Evolutionary conservation across 345 rosid species (phyloP).

Genomic region (Eucalyptus erythrocorys): DNA sequence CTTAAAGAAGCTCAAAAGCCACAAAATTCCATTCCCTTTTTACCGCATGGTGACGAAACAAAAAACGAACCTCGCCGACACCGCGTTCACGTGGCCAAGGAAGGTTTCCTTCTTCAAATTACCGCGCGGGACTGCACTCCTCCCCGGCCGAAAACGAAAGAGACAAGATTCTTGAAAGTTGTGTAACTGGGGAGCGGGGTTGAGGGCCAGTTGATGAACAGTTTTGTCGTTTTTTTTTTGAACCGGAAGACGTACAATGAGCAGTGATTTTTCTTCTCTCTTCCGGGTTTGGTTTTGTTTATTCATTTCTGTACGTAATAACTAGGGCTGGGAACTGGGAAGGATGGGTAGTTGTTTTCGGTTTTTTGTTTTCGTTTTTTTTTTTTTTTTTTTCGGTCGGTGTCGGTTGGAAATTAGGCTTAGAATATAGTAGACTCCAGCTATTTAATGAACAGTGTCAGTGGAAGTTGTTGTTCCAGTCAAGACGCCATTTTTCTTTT

Average conservation of each 20-base stretch:
- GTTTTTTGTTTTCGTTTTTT: too few species aligned
- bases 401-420: not conserved
- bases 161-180: not conserved
- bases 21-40: not conserved
- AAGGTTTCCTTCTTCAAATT: not conserved
- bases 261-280: not conserved
- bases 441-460: not conserved
- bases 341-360: not conserved
- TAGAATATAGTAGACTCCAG: not conserved
- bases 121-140: not conserved
- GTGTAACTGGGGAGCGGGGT: not conserved
- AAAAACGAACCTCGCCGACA: not conserved
- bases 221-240: not conserved
- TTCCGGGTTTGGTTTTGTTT: not conserved
- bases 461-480: not conserved
- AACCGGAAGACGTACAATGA: not conserved
- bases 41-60: not conserved
- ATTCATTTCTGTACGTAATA: not conserved
- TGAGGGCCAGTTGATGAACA: not conserved
- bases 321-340: not conserved
- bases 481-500: not conserved
- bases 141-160: not conserved
- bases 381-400: not conserved
- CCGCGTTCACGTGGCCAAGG: not conserved
- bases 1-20: not conserved